phyloP scores from a whole-genome alignment of 2,329 filamentous ascomycete species.

The Botrytis cinerea region DNA sequence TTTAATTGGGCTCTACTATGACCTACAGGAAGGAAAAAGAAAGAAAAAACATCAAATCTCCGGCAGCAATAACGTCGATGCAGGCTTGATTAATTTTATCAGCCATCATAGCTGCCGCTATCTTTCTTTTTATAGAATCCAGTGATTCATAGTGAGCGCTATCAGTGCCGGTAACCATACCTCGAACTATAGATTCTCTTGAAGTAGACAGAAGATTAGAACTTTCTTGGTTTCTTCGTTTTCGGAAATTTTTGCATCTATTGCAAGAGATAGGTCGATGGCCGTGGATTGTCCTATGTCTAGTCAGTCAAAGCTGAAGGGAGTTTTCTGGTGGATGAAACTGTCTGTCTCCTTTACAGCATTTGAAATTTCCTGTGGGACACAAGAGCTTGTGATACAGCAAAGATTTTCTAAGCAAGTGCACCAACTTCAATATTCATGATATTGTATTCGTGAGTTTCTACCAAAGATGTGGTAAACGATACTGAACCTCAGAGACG shows the following conservation, averaged over 20 bases:
- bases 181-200: not conserved
- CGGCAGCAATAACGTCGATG: not conserved
- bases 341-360: not conserved
- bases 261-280: constrained; percentile 1
- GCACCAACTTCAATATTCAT: not conserved
- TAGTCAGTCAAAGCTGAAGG: not conserved
- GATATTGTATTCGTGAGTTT: not conserved
- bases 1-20: not conserved
- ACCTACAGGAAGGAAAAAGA: constrained; percentile 1
- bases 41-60: not conserved
- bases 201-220: not conserved
- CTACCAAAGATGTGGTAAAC: not conserved
- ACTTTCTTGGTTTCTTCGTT: not conserved
- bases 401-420: not conserved
- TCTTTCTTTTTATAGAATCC: not conserved
- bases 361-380: not conserved
- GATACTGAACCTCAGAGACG: not conserved
- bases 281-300: not conserved
- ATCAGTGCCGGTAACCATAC: constrained; percentile 1
- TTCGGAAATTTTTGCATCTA: not conserved
- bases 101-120: not conserved
- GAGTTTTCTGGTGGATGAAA: not conserved
- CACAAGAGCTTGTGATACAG: not conserved
- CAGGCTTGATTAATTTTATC: not conserved
- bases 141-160: not conserved